Evolutionary conservation across 2,329 filamentous ascomycete genomes (phyloP).

Genomic region (Phaeosphaeria sp.): DNA sequence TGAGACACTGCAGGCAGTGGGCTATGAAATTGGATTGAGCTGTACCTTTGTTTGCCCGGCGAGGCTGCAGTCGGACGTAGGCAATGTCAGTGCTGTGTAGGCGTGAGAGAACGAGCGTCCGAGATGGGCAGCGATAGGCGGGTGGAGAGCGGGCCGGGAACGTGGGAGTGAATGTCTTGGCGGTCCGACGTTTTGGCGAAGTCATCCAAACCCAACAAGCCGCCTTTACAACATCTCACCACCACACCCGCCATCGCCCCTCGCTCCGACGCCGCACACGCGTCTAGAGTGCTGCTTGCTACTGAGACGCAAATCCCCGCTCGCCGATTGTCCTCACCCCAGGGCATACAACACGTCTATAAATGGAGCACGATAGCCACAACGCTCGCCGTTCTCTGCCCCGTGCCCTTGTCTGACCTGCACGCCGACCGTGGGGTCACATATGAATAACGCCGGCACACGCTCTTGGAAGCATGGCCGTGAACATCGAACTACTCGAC

Average conservation of each 20-base stretch:
- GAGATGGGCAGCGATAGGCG: background rate
- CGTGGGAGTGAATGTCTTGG: background rate
- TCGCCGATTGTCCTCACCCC: slow-evolving; percentile 41
- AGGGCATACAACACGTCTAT: slow-evolving; percentile 51
- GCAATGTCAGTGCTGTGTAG: background rate
- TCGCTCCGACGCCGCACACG: slow-evolving; percentile 19
- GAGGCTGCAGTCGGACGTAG: background rate
- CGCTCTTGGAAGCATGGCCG: slow-evolving; percentile 50
- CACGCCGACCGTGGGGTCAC: slow-evolving; percentile 60
- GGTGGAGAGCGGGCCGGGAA: slow-evolving; percentile 3
- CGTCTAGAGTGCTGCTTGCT: slow-evolving; percentile 34
- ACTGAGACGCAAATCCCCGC: slow-evolving; percentile 19
- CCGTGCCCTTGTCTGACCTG: slow-evolving; percentile 65
- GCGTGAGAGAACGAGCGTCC: background rate
- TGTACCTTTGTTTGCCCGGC: slow-evolving; percentile 32
- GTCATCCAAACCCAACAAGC: slow-evolving; percentile 11
- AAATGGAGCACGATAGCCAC: slow-evolving; percentile 64
- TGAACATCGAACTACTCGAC: slow-evolving; percentile 58
- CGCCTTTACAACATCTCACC: slow-evolving; percentile 11
- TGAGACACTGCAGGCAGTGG: slow-evolving; percentile 1
- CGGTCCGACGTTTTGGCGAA: background rate
- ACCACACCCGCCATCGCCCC: slow-evolving; percentile 14
- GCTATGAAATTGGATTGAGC: slow-evolving; percentile 22
- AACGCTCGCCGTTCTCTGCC: slow-evolving; percentile 54
- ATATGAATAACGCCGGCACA: slow-evolving; percentile 38